Evolutionary conservation across 306 rosid genomes (phyloP).

Genomic region (Gleditsia sinensis): DNA sequence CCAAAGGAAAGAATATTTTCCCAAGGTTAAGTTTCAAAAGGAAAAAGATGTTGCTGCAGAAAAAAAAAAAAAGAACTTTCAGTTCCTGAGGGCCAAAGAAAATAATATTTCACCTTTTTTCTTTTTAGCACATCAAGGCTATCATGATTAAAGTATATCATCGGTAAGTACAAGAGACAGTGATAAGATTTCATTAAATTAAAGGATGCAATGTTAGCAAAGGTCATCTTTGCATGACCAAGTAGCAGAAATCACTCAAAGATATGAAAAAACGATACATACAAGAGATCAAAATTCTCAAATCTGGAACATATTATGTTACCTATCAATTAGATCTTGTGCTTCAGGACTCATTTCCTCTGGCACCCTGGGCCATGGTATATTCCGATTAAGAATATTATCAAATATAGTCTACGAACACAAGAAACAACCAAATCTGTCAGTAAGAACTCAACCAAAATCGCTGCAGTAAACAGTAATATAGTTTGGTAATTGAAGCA

Average conservation of each 20-base stretch:
- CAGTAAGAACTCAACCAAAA: conserved; percentile 26
- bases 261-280: background rate
- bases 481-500: background rate
- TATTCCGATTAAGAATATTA: conserved; percentile 88
- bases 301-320: conserved; percentile 35
- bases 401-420: conserved; percentile 84
- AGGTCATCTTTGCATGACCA: conserved; percentile 1
- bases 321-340: conserved; percentile 88
- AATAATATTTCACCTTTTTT: background rate
- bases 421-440: conserved; percentile 7
- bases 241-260: conserved; percentile 4
- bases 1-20: background rate
- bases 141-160: background rate
- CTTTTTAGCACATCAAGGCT: too few relatives aligned
- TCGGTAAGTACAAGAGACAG: background rate
- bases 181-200: background rate
- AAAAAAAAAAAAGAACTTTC: too few relatives aligned
- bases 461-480: background rate
- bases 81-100: too few relatives aligned
- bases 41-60: too few relatives aligned
- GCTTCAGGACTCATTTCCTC: conserved; percentile 94
- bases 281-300: background rate
- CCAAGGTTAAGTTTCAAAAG: too few relatives aligned
- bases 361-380: conserved; percentile 92
- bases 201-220: background rate